phyloP scores from a whole-genome alignment of 164 flowering plant genomes.

The Annona cherimola region DNA sequence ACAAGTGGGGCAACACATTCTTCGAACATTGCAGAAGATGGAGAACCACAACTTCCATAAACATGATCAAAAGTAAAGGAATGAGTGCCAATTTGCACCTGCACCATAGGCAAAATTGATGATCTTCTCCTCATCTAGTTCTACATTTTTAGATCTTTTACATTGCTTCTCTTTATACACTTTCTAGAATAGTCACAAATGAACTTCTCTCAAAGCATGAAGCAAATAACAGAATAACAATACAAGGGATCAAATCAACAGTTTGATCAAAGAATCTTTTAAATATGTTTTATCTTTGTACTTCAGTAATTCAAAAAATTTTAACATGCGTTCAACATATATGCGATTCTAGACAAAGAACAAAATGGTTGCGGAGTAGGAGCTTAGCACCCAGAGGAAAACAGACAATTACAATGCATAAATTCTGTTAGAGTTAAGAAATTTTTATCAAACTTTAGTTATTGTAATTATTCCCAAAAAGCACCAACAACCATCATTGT shows the following conservation, averaged over 20 bases:
- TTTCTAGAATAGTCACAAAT: neutral
- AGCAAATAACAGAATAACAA: neutral
- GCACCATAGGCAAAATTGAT: conserved; percentile 18
- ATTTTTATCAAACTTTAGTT: no score
- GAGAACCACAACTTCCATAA: conserved; percentile 78
- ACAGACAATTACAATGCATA: no score
- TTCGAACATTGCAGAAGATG: conserved; percentile 79
- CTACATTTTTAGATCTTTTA: neutral
- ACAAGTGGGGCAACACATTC: conserved; percentile 90
- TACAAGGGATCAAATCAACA: neutral
- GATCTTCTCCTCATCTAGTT: neutral
- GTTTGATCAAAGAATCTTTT: neutral
- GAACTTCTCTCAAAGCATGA: no score
- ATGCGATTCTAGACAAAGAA: no score
- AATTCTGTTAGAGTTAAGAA: no score
- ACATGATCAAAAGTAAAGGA: conserved; percentile 98
- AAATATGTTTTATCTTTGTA: neutral
- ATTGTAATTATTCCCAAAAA: no score
- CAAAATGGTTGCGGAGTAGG: no score
- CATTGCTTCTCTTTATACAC: neutral
- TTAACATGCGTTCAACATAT: no score
- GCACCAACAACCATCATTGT: no score
- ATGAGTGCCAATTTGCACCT: conserved; percentile 96
- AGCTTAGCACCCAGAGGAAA: no score
- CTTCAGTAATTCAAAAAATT: no score